Percentiles rank a stretch among this genome's conserved stretches.
Conservation (phyloP, 345 rosid species). For the Sisymbrium irio region DNA sequence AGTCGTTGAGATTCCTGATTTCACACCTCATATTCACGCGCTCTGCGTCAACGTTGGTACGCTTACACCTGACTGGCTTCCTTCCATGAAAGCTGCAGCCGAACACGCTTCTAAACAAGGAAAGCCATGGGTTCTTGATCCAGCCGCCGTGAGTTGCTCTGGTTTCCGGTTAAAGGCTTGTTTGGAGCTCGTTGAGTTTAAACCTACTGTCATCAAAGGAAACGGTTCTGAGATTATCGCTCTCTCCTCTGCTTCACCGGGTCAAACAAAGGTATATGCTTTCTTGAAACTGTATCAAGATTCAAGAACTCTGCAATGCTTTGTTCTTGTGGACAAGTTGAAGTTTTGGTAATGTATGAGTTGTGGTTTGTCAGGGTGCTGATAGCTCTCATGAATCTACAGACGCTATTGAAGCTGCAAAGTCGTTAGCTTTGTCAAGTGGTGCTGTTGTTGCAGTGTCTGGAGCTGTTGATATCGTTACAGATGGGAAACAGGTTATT, state of each 20-base stretch:
- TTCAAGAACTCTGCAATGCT: not conserved
- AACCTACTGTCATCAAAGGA: constrained; percentile 76
- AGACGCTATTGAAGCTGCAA: constrained; percentile 85
- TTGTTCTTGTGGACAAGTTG: too few species aligned
- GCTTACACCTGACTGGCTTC: constrained; percentile 70
- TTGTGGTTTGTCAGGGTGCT: constrained; percentile 46
- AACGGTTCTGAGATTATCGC: constrained; percentile 85
- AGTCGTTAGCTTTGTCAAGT: constrained; percentile 56
- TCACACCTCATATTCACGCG: constrained; percentile 62
- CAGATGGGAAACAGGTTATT: constrained; percentile 59
- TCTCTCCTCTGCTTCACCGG: constrained; percentile 57
- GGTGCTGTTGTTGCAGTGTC: constrained; percentile 74
- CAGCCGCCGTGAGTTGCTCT: constrained; percentile 85
- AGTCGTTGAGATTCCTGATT: constrained; percentile 62
- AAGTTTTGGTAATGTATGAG: too few species aligned
- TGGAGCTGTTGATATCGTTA: constrained; percentile 72
- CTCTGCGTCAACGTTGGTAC: constrained; percentile 81
- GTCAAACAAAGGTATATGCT: constrained; percentile 46
- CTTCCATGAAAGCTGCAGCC: constrained; percentile 75
- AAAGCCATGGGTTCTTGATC: constrained; percentile 89
- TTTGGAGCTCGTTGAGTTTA: constrained; percentile 58
- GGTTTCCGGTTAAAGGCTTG: constrained; percentile 69
- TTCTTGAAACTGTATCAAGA: not conserved
- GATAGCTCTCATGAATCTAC: constrained; percentile 75
- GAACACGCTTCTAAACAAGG: constrained; percentile 43